Conservation (phyloP, 495 filamentous ascomycete species). For the Cairneyella variabilis region DNA sequence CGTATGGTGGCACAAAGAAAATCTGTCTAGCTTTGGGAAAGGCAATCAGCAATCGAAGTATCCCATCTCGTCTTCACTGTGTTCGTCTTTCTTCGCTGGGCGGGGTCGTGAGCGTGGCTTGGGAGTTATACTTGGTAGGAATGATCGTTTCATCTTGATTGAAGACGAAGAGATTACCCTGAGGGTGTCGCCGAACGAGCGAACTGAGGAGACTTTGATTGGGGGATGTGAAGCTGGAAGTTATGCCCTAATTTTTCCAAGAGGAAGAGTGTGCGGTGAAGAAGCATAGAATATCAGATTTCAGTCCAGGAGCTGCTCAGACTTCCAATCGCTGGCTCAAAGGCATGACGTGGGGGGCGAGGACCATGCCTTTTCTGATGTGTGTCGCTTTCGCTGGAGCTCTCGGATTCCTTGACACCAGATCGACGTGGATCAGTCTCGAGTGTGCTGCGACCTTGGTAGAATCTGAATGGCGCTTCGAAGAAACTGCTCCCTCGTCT, state of each 20-base stretch:
- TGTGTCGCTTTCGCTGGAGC: slow-evolving; percentile 6
- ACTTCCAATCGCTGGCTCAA: not conserved
- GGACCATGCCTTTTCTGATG: not conserved
- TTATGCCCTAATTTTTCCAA: slow-evolving; percentile 5
- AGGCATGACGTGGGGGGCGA: not conserved
- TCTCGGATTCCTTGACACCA: slow-evolving; percentile 1
- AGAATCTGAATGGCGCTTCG: slow-evolving; percentile 37
- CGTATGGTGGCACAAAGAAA: slow-evolving; percentile 16
- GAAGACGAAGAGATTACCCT: slow-evolving; percentile 36
- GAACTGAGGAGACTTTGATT: slow-evolving; percentile 17
- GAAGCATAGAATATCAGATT: slow-evolving; percentile 15
- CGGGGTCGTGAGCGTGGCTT: slow-evolving; percentile 14
- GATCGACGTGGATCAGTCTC: slow-evolving; percentile 9
- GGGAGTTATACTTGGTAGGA: not conserved
- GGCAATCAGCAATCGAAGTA: slow-evolving; percentile 4
- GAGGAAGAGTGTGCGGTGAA: slow-evolving; percentile 9
- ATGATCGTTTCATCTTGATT: slow-evolving; percentile 30
- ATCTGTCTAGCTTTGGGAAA: slow-evolving; percentile 17
- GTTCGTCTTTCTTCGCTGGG: slow-evolving; percentile 19
- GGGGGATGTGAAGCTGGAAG: not conserved
- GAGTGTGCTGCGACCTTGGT: slow-evolving; percentile 16
- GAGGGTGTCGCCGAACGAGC: slow-evolving; percentile 32
- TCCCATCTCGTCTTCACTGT: slow-evolving; percentile 11
- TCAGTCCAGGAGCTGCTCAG: not conserved
- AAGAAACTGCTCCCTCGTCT: slow-evolving; percentile 44